Conservation (phyloP, 148 eudicot species). For the Amaranthus hypochondriacus region DNA sequence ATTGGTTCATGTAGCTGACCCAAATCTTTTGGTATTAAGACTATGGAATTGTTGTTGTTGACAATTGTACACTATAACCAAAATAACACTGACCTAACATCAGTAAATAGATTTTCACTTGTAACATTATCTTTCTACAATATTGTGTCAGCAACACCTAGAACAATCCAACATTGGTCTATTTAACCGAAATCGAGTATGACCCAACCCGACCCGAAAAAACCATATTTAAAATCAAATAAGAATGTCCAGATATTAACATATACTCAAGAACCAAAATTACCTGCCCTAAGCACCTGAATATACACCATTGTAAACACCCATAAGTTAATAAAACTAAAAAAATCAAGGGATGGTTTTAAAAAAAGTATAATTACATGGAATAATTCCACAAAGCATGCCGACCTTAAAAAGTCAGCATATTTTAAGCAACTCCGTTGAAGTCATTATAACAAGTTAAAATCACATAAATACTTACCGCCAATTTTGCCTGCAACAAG, state of each 20-base stretch:
- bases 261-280: too few species aligned
- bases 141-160: background rate
- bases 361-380: background rate
- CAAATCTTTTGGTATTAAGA: too few species aligned
- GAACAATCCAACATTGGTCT: too few species aligned
- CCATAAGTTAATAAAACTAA: background rate
- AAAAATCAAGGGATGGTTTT: background rate
- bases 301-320: too few species aligned
- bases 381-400: background rate
- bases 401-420: background rate
- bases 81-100: background rate
- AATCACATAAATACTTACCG: constrained; percentile 13
- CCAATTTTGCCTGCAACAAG: background rate
- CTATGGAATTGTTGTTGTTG: too few species aligned
- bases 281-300: too few species aligned
- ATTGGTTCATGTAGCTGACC: too few species aligned
- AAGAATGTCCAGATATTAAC: too few species aligned
- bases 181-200: too few species aligned
- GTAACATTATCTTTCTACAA: background rate
- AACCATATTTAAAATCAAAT: too few species aligned
- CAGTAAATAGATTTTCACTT: background rate
- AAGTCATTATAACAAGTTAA: background rate
- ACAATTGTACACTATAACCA: background rate
- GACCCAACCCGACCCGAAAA: too few species aligned
- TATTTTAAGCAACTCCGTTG: background rate